Evolutionary conservation across 2,329 filamentous ascomycete genomes (phyloP).

Genomic region (Pseudogymnoascus sp.): DNA sequence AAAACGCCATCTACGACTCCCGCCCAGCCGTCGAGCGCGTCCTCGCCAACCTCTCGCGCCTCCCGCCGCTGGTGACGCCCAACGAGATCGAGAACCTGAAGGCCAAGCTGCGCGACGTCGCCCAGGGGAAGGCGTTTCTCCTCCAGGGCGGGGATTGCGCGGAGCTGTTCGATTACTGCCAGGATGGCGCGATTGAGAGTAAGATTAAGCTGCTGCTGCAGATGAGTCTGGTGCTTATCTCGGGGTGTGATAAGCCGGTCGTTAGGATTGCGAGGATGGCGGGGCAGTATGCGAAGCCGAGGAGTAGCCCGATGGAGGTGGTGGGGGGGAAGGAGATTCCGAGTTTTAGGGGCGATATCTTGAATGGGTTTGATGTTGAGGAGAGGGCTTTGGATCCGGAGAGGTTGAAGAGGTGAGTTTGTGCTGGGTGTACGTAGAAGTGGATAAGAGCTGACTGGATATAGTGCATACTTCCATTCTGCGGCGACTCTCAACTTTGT

Average conservation of each 20-base stretch:
- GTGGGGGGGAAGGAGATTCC: slow-evolving; percentile 74
- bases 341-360: slow-evolving; percentile 89
- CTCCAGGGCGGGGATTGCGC: slow-evolving; percentile 96
- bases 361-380: slow-evolving; percentile 78
- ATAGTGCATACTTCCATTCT: slow-evolving; percentile 86
- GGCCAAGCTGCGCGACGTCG: slow-evolving; percentile 73
- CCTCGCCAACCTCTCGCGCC: slow-evolving; percentile 54
- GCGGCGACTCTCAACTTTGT: slow-evolving; percentile 93
- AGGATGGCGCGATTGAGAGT: slow-evolving; percentile 78
- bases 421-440: background rate
- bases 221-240: slow-evolving; percentile 94
- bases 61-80: slow-evolving; percentile 74
- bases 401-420: slow-evolving; percentile 61
- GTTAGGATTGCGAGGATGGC: slow-evolving; percentile 94
- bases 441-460: slow-evolving; percentile 11
- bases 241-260: slow-evolving; percentile 73
- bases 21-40: slow-evolving; percentile 50
- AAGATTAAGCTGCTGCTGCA: slow-evolving; percentile 96
- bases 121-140: slow-evolving; percentile 82
- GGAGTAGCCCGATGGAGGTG: slow-evolving; percentile 79
- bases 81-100: slow-evolving; percentile 76
- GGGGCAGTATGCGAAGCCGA: slow-evolving; percentile 93
- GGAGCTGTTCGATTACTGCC: slow-evolving; percentile 95
- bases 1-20: slow-evolving; percentile 65
- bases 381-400: slow-evolving; percentile 74